phyloP scores from a whole-genome alignment of 192 early-diverging fungal species.

The Umbelopsis ramanniana region DNA sequence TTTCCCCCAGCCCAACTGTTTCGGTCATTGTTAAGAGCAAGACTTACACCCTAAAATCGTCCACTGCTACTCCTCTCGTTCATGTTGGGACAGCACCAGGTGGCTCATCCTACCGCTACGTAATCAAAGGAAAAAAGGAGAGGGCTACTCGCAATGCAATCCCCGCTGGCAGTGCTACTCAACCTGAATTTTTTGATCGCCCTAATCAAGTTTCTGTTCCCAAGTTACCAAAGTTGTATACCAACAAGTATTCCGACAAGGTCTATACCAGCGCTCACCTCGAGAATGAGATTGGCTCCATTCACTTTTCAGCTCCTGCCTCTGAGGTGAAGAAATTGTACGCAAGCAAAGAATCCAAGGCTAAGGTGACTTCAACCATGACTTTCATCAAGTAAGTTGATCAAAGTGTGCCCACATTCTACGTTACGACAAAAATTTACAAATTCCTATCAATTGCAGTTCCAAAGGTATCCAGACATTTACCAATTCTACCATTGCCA shows the following conservation, averaged over 20 bases:
- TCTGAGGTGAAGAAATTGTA: slow-evolving; percentile 11
- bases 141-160: not conserved
- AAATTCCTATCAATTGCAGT: not conserved
- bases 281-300: slow-evolving; percentile 12
- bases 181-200: slow-evolving; percentile 16
- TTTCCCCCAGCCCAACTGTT: not conserved
- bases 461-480: slow-evolving; percentile 26
- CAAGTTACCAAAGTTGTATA: not conserved
- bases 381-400: not conserved
- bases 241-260: slow-evolving; percentile 12
- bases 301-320: slow-evolving; percentile 2
- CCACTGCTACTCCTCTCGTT: slow-evolving; percentile 1
- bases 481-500: slow-evolving; percentile 31
- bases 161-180: not conserved
- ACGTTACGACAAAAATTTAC: not conserved
- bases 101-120: slow-evolving; percentile 10
- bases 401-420: not conserved
- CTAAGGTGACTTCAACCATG: slow-evolving; percentile 1
- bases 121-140: slow-evolving; percentile 19
- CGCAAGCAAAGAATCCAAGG: not conserved
- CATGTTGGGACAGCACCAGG: slow-evolving; percentile 13
- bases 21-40: slow-evolving; percentile 8
- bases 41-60: slow-evolving; percentile 4
- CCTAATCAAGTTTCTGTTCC: slow-evolving; percentile 14
- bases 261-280: slow-evolving; percentile 3